Conservation (phyloP, 202 grass and related monocot genomes). For the Panicum hallii region DNA sequence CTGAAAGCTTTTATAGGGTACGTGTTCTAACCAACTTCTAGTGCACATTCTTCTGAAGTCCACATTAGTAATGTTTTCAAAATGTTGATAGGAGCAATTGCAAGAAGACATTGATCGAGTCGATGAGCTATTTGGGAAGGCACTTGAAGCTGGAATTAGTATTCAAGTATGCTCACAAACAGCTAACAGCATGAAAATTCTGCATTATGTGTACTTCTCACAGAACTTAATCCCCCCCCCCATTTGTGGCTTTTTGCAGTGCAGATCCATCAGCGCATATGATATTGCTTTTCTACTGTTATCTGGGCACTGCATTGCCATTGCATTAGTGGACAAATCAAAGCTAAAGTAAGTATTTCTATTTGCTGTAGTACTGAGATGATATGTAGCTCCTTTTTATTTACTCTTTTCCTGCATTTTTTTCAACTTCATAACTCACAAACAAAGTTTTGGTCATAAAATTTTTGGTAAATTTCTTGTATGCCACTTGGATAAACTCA, state of each 20-base stretch:
- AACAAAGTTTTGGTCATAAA: neutral
- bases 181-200: conserved; percentile 14
- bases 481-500: neutral
- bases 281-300: conserved; percentile 86
- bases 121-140: conserved; percentile 77
- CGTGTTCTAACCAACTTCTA: conserved; percentile 24
- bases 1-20: conserved; percentile 90
- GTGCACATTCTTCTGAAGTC: conserved; percentile 25
- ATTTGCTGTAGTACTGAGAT: neutral
- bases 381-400: neutral
- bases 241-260: conserved; percentile 69
- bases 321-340: conserved; percentile 95
- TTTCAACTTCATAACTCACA: neutral
- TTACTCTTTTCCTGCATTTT: neutral
- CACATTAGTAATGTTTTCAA: conserved; percentile 32
- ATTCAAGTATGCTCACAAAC: conserved; percentile 74
- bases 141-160: conserved; percentile 82
- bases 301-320: conserved; percentile 78
- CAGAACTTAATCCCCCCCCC: conserved; percentile 40
- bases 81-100: conserved; percentile 81
- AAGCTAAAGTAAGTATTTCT: conserved; percentile 74
- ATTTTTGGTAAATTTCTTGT: neutral
- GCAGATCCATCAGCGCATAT: conserved; percentile 85
- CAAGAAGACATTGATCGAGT: conserved; percentile 90
- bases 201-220: neutral